Evolutionary conservation across 805 yeast species (phyloP).

Genomic region (Saturnispora sekii): DNA sequence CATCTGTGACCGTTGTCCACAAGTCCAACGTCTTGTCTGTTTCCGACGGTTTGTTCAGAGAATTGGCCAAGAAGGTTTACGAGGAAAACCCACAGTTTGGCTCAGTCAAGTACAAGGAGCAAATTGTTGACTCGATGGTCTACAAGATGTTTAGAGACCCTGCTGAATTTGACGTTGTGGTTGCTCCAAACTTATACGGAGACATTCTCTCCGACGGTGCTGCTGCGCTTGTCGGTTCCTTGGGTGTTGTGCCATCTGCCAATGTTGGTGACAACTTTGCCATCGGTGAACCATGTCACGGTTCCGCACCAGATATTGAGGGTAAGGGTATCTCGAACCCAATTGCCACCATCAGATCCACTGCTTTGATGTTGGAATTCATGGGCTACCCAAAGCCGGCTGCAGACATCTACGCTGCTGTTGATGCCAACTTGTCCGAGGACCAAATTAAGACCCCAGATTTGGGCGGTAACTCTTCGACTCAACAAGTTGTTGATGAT

Average conservation of each 20-base stretch:
- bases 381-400: constrained; percentile 88
- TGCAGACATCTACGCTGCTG: constrained; percentile 85
- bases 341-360: constrained; percentile 94
- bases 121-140: constrained; percentile 98
- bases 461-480: constrained; percentile 82
- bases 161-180: constrained; percentile 92
- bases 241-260: constrained; percentile 97
- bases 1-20: constrained; percentile 86
- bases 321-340: constrained; percentile 95
- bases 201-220: constrained; percentile 97
- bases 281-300: constrained; percentile 99
- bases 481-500: constrained; percentile 82
- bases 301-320: constrained; percentile 97
- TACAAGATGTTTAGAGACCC: constrained; percentile 99
- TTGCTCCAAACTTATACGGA: constrained; percentile 97
- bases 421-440: constrained; percentile 82
- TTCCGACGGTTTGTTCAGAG: constrained; percentile 94
- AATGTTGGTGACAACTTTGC: constrained; percentile 95
- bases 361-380: constrained; percentile 95
- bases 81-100: constrained; percentile 49
- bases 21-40: constrained; percentile 90
- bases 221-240: constrained; percentile 94
- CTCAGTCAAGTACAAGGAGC: constrained; percentile 71
- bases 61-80: constrained; percentile 58
- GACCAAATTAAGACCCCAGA: constrained; percentile 83